Evolutionary conservation across 257 asterid genomes (phyloP), one percentile per base, ranked within the genome.

Genomic region (Schizonepeta tenuifolia): DNA sequence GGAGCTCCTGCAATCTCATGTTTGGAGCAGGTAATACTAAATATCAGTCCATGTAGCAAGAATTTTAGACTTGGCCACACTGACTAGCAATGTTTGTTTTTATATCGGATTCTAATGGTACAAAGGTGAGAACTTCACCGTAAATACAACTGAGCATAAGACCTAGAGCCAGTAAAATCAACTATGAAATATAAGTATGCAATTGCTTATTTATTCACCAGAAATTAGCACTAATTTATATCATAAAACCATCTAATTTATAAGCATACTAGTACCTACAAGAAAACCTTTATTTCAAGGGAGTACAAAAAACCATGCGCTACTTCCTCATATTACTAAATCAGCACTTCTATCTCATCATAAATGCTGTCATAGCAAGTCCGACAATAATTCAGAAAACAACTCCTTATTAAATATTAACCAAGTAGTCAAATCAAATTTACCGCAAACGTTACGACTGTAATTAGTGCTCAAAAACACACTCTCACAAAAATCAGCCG

Each of bases 291-390:
- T 51, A 76, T 15, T 51, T 24, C 22, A 50, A 11, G 51, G 28
- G 46, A 20, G 15, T 14, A 12, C 11, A 18, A 31, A 61, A 13
- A 21, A 17, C 49, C 47, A 26, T 67, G 31, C 24, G 4, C 58
- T 31, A 54, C 73, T 20, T 53, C 61, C 41, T 63, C 40, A 2
- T 26, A 55, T 26, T 7, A 33, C 54, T n/a, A 67, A 62, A 54
- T 54, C 73, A 63, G 15, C 63, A 63, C 43, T 62, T 62, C 67
- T 11, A 41, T 47, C 67, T 22, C 4, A 15, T 31, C 6, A 36
- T 20, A 65, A 71, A 72, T 38, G 41, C 65, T 51, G 50, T 46
- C 24, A 72, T 41, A 51, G 31, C 36, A 62, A 18, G 54, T 17
- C 26, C 9, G 21, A 40, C 31, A 6, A 40, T 63, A 62, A 24